A percentile compares a stretch with the other conserved stretches of the same genome.
Evolutionary conservation across 345 rosid species (phyloP).

Genomic region (Heritiera littoralis): DNA sequence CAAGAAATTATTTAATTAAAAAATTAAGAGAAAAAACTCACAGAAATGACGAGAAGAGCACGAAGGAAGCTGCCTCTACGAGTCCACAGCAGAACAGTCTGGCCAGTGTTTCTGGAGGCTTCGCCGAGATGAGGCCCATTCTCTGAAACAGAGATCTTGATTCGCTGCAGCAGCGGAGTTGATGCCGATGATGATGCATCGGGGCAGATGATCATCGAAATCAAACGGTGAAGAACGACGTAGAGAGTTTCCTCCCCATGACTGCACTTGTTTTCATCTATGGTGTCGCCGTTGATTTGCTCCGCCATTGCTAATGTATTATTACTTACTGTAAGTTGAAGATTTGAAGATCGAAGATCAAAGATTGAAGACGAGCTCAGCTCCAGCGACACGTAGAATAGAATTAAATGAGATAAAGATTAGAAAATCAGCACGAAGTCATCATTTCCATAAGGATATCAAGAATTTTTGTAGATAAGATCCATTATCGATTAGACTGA

Average conservation of each 20-base stretch:
- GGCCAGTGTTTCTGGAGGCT: slow-evolving; percentile 54
- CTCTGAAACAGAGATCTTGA: slow-evolving; percentile 47
- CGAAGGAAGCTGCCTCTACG: slow-evolving; percentile 82
- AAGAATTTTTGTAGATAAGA: too few species aligned
- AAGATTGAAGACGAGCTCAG: background rate
- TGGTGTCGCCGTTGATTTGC: slow-evolving; percentile 25
- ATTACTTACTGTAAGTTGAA: background rate
- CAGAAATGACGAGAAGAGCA: slow-evolving; percentile 74
- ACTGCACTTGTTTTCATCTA: slow-evolving; percentile 1
- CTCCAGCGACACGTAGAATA: background rate
- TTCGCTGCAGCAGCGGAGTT: slow-evolving; percentile 49
- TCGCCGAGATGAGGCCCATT: slow-evolving; percentile 53
- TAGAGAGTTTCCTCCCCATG: slow-evolving; percentile 38
- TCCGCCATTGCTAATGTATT: background rate
- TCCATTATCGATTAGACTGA: too few species aligned
- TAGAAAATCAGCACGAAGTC: too few species aligned
- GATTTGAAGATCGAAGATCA: background rate
- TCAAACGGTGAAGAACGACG: slow-evolving; percentile 47
- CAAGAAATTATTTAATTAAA: background rate
- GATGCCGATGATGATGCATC: slow-evolving; percentile 37
- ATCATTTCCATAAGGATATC: too few species aligned
- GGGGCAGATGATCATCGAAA: slow-evolving; percentile 51
- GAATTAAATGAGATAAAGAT: too few species aligned
- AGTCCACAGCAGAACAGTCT: slow-evolving; percentile 61
- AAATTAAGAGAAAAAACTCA: slow-evolving; percentile 32